Percentiles rank a stretch among this genome's conserved stretches.
These are phyloP conservation scores for Lathyrus sativus DNA, from an alignment of 306 rosid genomes.

Conservation along the genomic window DNA sequence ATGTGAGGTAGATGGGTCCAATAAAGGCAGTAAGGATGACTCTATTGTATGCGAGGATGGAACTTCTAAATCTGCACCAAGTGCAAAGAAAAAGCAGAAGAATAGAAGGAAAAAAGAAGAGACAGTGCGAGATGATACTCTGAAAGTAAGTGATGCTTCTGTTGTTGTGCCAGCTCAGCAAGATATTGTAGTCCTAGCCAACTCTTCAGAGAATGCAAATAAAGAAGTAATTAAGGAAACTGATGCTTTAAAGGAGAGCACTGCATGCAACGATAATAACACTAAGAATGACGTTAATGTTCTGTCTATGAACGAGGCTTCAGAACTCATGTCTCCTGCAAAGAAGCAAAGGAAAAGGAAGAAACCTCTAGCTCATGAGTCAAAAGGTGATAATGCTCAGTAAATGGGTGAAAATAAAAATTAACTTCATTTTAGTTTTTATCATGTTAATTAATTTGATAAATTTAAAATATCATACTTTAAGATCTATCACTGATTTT, in stretches of 20 bases:
- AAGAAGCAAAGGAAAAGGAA: slow-evolving; percentile 42
- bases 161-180: slow-evolving; percentile 36
- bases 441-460: slow-evolving; percentile 32
- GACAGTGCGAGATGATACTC: not conserved
- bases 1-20: slow-evolving; percentile 31
- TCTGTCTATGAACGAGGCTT: slow-evolving; percentile 43
- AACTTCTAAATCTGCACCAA: slow-evolving; percentile 27
- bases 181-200: slow-evolving; percentile 33
- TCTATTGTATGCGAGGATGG: slow-evolving; percentile 21
- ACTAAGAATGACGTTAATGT: slow-evolving; percentile 31
- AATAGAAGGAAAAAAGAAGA: slow-evolving; percentile 31
- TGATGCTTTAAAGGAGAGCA: slow-evolving; percentile 43
- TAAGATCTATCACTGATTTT: slow-evolving; percentile 33
- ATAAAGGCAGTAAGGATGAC: slow-evolving; percentile 28
- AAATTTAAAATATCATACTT: slow-evolving; percentile 5
- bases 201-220: slow-evolving; percentile 31
- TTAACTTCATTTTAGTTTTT: slow-evolving; percentile 31
- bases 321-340: slow-evolving; percentile 36
- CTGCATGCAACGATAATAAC: slow-evolving; percentile 22
- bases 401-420: slow-evolving; percentile 34
- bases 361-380: slow-evolving; percentile 33
- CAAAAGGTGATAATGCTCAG: slow-evolving; percentile 31
- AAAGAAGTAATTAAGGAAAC: slow-evolving; percentile 42
- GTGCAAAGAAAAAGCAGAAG: slow-evolving; percentile 36
- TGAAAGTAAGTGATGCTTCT: slow-evolving; percentile 34